Conservation (phyloP, 2,329 filamentous ascomycete species). For the Pestalotiopsis sp. region DNA sequence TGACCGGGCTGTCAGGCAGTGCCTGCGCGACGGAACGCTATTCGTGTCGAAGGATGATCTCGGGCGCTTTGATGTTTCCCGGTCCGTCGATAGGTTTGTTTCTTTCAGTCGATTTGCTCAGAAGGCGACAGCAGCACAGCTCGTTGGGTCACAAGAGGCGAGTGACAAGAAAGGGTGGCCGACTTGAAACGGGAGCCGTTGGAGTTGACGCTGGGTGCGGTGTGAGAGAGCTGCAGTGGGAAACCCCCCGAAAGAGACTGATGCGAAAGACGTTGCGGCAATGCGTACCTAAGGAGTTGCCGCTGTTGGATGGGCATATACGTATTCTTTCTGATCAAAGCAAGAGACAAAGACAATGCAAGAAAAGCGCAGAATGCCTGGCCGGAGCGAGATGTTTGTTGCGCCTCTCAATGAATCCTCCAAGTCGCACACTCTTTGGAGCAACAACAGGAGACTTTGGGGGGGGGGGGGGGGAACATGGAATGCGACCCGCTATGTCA, state of each 20-base stretch:
- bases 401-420: neutral
- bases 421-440: neutral
- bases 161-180: conserved; percentile 1
- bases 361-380: neutral
- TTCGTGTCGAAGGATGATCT: conserved; percentile 6
- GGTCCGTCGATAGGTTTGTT: neutral
- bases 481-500: conserved; percentile 1
- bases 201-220: conserved; percentile 12
- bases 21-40: conserved; percentile 2
- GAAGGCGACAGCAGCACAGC: neutral
- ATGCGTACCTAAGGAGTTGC: neutral
- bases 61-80: neutral
- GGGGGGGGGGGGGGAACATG: too few species aligned
- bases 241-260: neutral
- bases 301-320: neutral
- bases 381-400: neutral
- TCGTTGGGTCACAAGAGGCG: conserved; percentile 4
- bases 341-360: neutral
- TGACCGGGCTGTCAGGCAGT: neutral
- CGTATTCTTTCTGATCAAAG: neutral
- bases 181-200: conserved; percentile 6
- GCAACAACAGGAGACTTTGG: neutral
- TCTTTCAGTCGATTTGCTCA: neutral
- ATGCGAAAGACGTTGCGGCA: neutral
- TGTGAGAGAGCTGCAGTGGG: conserved; percentile 1